A percentile compares a stretch with the other conserved stretches of the same genome.
Evolutionary conservation across 352 stramenopile species (phyloP).

Genomic region (Phytopythium kandeliae): DNA sequence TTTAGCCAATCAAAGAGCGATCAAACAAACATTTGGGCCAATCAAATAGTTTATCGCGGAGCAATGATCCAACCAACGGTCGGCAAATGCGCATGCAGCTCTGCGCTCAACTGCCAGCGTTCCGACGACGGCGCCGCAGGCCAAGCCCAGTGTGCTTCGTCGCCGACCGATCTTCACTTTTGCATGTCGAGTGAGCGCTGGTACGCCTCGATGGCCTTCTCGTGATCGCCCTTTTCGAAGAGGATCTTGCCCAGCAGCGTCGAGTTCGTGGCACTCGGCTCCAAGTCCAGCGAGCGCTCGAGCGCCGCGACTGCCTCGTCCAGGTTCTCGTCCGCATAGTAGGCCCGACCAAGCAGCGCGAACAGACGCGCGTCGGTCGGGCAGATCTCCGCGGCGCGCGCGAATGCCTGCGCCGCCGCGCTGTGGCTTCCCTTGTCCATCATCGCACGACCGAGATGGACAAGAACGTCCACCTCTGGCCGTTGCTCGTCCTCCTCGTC

Average conservation of each 20-base stretch:
- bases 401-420: conserved; percentile 75
- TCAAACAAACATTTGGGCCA: too few relatives aligned
- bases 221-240: conserved; percentile 84
- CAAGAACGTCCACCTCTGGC: conserved; percentile 79
- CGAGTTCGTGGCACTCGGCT: conserved; percentile 78
- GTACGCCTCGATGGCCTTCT: conserved; percentile 82
- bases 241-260: conserved; percentile 83
- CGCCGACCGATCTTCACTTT: too few relatives aligned
- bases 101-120: too few relatives aligned
- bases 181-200: conserved; percentile 79
- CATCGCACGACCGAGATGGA: conserved; percentile 77
- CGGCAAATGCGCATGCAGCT: too few relatives aligned
- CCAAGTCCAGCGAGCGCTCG: conserved; percentile 54
- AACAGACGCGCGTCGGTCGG: conserved; percentile 67
- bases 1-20: too few relatives aligned
- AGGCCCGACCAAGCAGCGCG: conserved; percentile 72
- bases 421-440: conserved; percentile 76
- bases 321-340: conserved; percentile 81
- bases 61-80: too few relatives aligned
- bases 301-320: conserved; percentile 69
- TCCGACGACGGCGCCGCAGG: too few relatives aligned
- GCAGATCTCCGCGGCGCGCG: conserved; percentile 78
- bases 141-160: too few relatives aligned
- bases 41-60: too few relatives aligned
- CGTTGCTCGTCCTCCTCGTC: conserved; percentile 43